These are phyloP conservation scores for Rhododendron mucronatum DNA, from an alignment of 148 eudicot genomes.

Conservation along the genomic window DNA sequence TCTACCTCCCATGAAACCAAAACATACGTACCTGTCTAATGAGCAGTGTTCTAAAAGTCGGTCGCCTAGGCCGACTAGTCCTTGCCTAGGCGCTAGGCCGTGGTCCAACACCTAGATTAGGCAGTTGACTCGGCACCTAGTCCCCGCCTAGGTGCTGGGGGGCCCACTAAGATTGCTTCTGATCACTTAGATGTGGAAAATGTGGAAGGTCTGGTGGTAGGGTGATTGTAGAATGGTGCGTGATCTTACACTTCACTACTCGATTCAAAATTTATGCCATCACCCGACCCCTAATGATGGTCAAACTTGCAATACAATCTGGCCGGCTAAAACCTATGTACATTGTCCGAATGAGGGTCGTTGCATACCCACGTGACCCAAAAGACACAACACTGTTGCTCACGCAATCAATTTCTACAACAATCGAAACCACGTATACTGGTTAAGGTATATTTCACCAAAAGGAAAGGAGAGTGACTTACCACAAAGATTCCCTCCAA, in stretches of 20 bases:
- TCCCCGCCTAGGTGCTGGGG: too few species aligned
- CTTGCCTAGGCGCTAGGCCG: too few species aligned
- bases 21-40: neutral
- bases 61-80: too few species aligned
- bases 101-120: neutral
- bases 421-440: neutral
- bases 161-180: neutral
- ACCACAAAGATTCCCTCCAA: slow-evolving; percentile 85
- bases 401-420: neutral
- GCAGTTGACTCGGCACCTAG: too few species aligned
- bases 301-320: neutral
- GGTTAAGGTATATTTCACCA: neutral
- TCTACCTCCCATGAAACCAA: neutral
- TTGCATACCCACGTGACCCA: neutral
- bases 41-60: neutral
- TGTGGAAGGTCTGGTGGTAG: neutral
- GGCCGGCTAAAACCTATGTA: neutral
- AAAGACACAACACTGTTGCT: neutral
- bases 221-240: neutral
- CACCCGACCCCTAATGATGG: neutral
- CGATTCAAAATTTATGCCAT: neutral
- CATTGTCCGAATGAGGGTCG: neutral
- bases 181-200: neutral
- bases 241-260: too few species aligned
- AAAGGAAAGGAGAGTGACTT: slow-evolving; percentile 22